These are phyloP conservation scores for Pseudogymnoascus sp. DNA, from an alignment of 2,329 filamentous ascomycete genomes.

Conservation along the genomic window DNA sequence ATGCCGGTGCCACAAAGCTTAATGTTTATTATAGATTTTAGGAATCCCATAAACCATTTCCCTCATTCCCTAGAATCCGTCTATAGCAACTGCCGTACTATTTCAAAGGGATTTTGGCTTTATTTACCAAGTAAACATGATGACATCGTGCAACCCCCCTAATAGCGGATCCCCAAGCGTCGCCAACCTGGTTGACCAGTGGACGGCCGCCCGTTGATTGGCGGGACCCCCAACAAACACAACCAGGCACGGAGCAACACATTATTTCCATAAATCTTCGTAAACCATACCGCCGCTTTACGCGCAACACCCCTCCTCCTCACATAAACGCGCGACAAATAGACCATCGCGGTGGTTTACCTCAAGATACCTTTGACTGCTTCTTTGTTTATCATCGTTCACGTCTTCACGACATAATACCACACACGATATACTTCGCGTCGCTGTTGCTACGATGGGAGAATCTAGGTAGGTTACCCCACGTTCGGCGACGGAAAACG, in stretches of 20 bases:
- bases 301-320: neutral
- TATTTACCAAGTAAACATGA: slow-evolving; percentile 1
- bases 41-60: neutral
- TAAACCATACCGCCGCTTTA: slow-evolving; percentile 7
- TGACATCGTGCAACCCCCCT: slow-evolving; percentile 4
- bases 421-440: neutral
- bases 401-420: neutral
- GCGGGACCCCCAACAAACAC: slow-evolving; percentile 3
- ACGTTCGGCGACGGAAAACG: neutral
- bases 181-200: slow-evolving; percentile 4
- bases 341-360: neutral
- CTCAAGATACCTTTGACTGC: neutral
- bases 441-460: slow-evolving; percentile 1
- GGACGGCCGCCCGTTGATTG: neutral
- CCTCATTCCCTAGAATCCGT: neutral
- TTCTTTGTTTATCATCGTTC: neutral
- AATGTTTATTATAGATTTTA: neutral
- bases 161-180: slow-evolving; percentile 1
- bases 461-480: slow-evolving; percentile 8
- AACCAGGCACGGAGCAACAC: slow-evolving; percentile 1
- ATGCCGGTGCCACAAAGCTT: neutral
- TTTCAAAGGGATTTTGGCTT: too few species aligned
- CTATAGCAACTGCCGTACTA: neutral
- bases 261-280: slow-evolving; percentile 7
- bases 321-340: neutral